These are phyloP conservation scores for Coniochaeta sp. DNA, from an alignment of 2,329 filamentous ascomycete genomes.

Conservation along the genomic window DNA sequence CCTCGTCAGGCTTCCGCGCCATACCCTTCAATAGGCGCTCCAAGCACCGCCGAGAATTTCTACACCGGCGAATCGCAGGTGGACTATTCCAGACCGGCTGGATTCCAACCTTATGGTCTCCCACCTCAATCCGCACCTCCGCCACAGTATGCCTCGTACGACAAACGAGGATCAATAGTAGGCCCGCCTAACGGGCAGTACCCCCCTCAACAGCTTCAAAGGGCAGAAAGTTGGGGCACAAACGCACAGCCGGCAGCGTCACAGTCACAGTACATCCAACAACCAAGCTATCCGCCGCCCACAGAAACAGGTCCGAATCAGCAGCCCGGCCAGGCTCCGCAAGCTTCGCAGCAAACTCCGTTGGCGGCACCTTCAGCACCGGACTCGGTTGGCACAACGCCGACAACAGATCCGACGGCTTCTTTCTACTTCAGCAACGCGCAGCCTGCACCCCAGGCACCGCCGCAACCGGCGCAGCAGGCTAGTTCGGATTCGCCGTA, in stretches of 20 bases:
- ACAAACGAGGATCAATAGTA: slow-evolving; percentile 30
- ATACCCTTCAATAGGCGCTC: slow-evolving; percentile 62
- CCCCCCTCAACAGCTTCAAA: slow-evolving; percentile 35
- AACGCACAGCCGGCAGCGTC: slow-evolving; percentile 29
- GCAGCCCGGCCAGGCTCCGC: slow-evolving; percentile 15
- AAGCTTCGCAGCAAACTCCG: slow-evolving; percentile 20
- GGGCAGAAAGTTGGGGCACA: slow-evolving; percentile 44
- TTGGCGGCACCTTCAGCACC: slow-evolving; percentile 21
- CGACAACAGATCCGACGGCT: slow-evolving; percentile 42
- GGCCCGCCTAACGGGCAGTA: slow-evolving; percentile 35
- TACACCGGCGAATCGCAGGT: slow-evolving; percentile 61
- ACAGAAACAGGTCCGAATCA: slow-evolving; percentile 18
- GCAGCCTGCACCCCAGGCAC: slow-evolving; percentile 14
- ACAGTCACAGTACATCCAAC: slow-evolving; percentile 25
- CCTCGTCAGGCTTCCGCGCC: slow-evolving; percentile 48
- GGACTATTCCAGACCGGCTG: slow-evolving; percentile 39
- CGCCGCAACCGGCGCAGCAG: slow-evolving; percentile 25
- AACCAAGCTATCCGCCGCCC: slow-evolving; percentile 19
- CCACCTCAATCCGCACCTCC: slow-evolving; percentile 36
- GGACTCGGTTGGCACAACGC: slow-evolving; percentile 24
- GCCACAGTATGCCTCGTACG: slow-evolving; percentile 36
- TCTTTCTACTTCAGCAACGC: slow-evolving; percentile 50
- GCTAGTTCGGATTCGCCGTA: slow-evolving; percentile 42
- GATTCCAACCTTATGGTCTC: slow-evolving; percentile 45
- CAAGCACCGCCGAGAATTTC: slow-evolving; percentile 65